Evolutionary conservation across 176 grass and related monocot species (phyloP), one percentile per base, ranked within the genome.

Genomic region (Eragrostis curvula): DNA sequence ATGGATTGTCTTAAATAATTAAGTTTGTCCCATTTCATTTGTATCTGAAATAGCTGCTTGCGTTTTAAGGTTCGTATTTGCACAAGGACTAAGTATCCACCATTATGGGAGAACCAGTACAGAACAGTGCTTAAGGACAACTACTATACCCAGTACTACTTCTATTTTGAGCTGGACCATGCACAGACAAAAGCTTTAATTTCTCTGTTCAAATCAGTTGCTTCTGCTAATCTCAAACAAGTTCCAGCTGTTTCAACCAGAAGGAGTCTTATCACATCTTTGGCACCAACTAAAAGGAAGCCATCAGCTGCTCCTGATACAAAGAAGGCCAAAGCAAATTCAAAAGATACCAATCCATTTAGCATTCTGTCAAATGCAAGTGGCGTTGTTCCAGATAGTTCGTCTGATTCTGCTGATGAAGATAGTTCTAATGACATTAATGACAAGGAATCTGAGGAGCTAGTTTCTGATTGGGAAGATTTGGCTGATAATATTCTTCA

Each of bases 91-190:
- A 65, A n/a, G 50, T 98, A 91, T 83, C 61, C 69, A 43, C 90
- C 96, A 75, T 66, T 98, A 46, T 68, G 60, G 48, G 92, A 90
- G 73, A 70, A 14, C 71, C 92, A 95, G 36, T 98, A 86, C 72
- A 95, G 89, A 81, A 91, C 76, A 80, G 87, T 90, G 68, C 85
- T 98, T 46, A 53, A 68, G 71, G 90, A 93, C 59, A 98, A 98
- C 77, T 98, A 98, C 83, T 93, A 93, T 67, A 80, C 32, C 41
- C 8, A 21, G 69, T 64, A 48, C 41, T 85, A 77, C 81, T 95
- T 98, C 89, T 95, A 92, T 83, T 98, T 98, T 80, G 92, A 98
- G 60, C 86, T 98, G 15, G 96, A 98, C 61, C 86, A 89, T 86
- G 81, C 66, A 29, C 96, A 98, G 86, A 82, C 92, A 75, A 88